Evolutionary conservation across 805 yeast species (phyloP).

Genomic region (Lachancea lanzarotensis): DNA sequence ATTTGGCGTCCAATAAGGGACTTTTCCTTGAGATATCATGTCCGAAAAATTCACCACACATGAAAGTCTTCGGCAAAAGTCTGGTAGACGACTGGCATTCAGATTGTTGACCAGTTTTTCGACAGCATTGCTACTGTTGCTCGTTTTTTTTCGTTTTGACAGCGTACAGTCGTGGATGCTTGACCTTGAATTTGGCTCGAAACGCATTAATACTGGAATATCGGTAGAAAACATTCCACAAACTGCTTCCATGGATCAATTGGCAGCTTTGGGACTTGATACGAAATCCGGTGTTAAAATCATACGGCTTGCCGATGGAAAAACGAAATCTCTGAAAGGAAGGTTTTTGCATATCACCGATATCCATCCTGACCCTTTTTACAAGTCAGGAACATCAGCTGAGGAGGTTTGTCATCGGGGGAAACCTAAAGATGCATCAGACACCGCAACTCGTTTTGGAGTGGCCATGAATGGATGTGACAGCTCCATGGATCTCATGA

Average conservation of each 20-base stretch:
- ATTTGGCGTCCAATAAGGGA: too few relatives aligned
- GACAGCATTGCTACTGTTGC: not conserved
- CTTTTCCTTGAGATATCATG: too few relatives aligned
- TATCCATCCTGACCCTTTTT: constrained; percentile 74
- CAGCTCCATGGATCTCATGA: constrained; percentile 55
- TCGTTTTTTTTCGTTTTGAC: not conserved
- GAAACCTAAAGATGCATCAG: constrained; percentile 26
- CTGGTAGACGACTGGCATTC: too few relatives aligned
- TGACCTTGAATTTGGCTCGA: not conserved
- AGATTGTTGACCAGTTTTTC: too few relatives aligned
- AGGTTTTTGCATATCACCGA: constrained; percentile 82
- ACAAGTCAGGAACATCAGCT: constrained; percentile 44
- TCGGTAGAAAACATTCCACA: not conserved
- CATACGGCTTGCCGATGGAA: constrained; percentile 8
- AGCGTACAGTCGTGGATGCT: not conserved
- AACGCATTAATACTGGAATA: not conserved
- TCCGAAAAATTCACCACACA: too few relatives aligned
- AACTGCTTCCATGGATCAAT: not conserved
- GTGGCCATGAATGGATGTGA: constrained; percentile 76
- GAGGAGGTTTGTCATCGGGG: constrained; percentile 51
- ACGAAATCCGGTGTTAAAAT: constrained; percentile 10
- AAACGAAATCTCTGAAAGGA: constrained; percentile 46
- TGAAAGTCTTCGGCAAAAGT: too few relatives aligned
- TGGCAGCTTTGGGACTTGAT: constrained; percentile 13
- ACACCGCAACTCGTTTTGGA: constrained; percentile 60